phyloP scores from a whole-genome alignment of 2,329 filamentous ascomycete genomes.

The Neonectria coccinea region DNA sequence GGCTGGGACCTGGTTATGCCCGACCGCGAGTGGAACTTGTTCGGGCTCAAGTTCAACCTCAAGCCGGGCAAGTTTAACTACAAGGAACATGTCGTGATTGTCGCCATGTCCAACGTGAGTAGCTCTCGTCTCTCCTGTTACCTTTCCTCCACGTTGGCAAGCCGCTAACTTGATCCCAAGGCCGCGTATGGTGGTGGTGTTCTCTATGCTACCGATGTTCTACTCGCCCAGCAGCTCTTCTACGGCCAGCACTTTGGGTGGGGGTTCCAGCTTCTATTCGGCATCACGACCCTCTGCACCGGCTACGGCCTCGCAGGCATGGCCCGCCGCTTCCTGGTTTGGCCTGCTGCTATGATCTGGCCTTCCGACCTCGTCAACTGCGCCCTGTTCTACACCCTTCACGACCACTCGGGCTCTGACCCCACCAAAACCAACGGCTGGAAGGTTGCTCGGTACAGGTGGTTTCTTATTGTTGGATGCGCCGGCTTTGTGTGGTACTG shows the following conservation, averaged over 20 bases:
- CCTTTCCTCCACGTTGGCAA: constrained; percentile 1
- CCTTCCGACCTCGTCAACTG: constrained; percentile 66
- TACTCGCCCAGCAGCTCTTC: constrained; percentile 64
- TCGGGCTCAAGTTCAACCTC: constrained; percentile 67
- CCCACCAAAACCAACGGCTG: constrained; percentile 68
- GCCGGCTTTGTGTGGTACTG: constrained; percentile 68
- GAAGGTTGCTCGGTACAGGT: constrained; percentile 71
- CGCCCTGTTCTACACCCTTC: constrained; percentile 62
- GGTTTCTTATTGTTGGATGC: constrained; percentile 69
- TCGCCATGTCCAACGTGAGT: constrained; percentile 73
- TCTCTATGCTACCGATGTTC: constrained; percentile 66
- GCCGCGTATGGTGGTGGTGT: constrained; percentile 69
- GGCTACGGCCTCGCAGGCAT: constrained; percentile 69
- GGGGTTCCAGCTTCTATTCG: constrained; percentile 66
- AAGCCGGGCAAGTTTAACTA: constrained; percentile 70
- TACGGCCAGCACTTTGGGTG: constrained; percentile 68
- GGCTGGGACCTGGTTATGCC: constrained; percentile 68
- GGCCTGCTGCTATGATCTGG: constrained; percentile 70
- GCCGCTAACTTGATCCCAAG: constrained; percentile 48
- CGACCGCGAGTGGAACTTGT: constrained; percentile 62
- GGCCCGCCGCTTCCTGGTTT: constrained; percentile 64
- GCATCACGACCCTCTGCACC: constrained; percentile 66
- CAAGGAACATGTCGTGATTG: constrained; percentile 72
- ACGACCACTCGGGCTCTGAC: constrained; percentile 59
- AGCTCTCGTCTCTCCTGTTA: background rate